Evolutionary conservation across 371 early-diverging fungal genomes (phyloP).

Genomic region (Paraphysoderma sedebokerense): DNA sequence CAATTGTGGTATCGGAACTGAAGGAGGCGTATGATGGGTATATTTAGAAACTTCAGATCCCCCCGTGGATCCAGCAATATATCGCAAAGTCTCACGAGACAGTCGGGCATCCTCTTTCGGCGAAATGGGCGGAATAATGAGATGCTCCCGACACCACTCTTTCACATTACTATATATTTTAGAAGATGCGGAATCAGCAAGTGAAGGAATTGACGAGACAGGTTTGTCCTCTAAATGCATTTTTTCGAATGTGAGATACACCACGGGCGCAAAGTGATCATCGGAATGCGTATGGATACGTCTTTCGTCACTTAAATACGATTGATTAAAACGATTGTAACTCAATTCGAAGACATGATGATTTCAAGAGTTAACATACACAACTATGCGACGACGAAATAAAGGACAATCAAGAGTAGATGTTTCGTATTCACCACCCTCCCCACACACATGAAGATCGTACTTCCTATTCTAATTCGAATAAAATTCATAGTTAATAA

Average conservation of each 20-base stretch:
- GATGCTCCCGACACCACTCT: not conserved
- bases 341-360: not conserved
- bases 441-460: conserved; percentile 91
- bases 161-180: not conserved
- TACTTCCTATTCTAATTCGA: conserved; percentile 54
- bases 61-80: too few relatives aligned
- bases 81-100: too few relatives aligned
- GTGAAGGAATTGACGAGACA: conserved; percentile 7
- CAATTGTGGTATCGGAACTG: too few relatives aligned
- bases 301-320: conserved; percentile 34
- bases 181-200: not conserved
- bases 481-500: not conserved
- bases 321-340: not conserved
- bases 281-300: conserved; percentile 59
- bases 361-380: conserved; percentile 19
- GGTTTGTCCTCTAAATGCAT: conserved; percentile 37
- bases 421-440: conserved; percentile 99
- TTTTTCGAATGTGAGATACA: conserved; percentile 47
- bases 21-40: too few relatives aligned
- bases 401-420: conserved; percentile 92
- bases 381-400: conserved; percentile 44
- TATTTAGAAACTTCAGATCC: too few relatives aligned
- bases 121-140: too few relatives aligned
- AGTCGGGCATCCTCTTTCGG: too few relatives aligned
- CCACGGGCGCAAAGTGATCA: conserved; percentile 67